phyloP scores from a whole-genome alignment of 1,284 basidiomycete species.

The Porodaedalea pini region DNA sequence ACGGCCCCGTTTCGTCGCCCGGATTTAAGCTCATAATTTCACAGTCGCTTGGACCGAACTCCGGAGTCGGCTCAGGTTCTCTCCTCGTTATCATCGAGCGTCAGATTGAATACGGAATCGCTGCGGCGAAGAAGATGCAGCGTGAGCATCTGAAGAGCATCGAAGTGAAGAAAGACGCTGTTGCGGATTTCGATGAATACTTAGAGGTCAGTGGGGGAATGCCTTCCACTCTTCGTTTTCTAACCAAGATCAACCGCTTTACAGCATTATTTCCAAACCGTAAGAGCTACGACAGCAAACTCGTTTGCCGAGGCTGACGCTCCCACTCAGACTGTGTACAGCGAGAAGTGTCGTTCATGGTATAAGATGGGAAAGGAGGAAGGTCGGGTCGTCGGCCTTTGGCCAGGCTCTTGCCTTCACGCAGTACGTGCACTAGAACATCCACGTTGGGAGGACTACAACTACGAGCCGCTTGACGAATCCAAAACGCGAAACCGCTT shows the following conservation, averaged over 20 bases:
- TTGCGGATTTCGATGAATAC: slow-evolving; percentile 58
- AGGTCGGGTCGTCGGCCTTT: slow-evolving; percentile 53
- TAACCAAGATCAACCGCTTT: neutral
- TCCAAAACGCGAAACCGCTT: slow-evolving; percentile 41
- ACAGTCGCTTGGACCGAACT: slow-evolving; percentile 49
- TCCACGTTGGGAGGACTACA: slow-evolving; percentile 66
- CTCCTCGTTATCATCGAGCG: slow-evolving; percentile 51
- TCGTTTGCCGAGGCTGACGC: neutral
- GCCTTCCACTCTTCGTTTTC: neutral
- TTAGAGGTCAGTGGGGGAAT: slow-evolving; percentile 37
- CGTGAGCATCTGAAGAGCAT: slow-evolving; percentile 57
- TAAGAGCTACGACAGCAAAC: slow-evolving; percentile 24
- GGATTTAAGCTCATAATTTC: too few relatives aligned
- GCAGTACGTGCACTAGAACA: slow-evolving; percentile 45
- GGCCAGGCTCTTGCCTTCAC: slow-evolving; percentile 47
- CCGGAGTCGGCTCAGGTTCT: slow-evolving; percentile 48
- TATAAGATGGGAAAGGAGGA: slow-evolving; percentile 60
- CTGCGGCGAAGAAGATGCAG: slow-evolving; percentile 54
- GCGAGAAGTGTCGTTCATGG: slow-evolving; percentile 60
- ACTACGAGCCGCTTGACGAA: slow-evolving; percentile 46
- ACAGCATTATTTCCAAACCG: slow-evolving; percentile 47
- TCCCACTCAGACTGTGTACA: slow-evolving; percentile 49
- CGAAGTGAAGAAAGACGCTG: slow-evolving; percentile 52
- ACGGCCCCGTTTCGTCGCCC: slow-evolving; percentile 53
- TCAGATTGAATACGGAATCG: slow-evolving; percentile 51